phyloP scores from a whole-genome alignment of 805 yeast species.

The Candida hungchunana region DNA sequence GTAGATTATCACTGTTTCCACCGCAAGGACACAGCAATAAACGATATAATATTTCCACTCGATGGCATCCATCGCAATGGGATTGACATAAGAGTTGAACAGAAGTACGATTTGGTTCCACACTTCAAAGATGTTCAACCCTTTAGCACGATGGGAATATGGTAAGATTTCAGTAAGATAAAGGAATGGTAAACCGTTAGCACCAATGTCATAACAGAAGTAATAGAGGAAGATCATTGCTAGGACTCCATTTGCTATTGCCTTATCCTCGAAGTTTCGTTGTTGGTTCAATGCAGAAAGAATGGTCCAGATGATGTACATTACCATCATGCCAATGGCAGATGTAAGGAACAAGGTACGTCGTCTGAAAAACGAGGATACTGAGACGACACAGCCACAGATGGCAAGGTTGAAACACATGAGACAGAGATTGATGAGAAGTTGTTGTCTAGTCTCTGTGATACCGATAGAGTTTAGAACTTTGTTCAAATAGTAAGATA shows the following conservation, averaged over 20 bases:
- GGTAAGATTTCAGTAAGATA: constrained; percentile 40
- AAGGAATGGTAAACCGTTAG: constrained; percentile 41
- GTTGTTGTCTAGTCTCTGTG: constrained; percentile 37
- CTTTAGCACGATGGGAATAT: constrained; percentile 27
- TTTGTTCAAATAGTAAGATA: constrained; percentile 43
- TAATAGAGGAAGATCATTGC: constrained; percentile 46
- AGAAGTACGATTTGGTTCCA: constrained; percentile 20
- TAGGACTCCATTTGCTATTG: constrained; percentile 39
- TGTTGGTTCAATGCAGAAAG: constrained; percentile 42
- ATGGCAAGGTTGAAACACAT: constrained; percentile 40
- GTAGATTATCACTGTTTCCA: constrained; percentile 26
- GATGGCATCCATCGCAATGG: constrained; percentile 33
- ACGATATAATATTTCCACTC: constrained; percentile 34
- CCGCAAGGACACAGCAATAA: constrained; percentile 29
- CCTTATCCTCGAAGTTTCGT: constrained; percentile 34
- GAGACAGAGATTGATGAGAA: constrained; percentile 45
- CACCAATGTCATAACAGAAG: constrained; percentile 36
- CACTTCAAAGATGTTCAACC: constrained; percentile 17
- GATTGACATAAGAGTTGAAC: constrained; percentile 32
- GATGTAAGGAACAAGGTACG: constrained; percentile 33
- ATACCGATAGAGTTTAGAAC: constrained; percentile 51
- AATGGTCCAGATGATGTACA: constrained; percentile 38
- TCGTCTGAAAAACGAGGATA: constrained; percentile 30
- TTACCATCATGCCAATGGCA: constrained; percentile 30
- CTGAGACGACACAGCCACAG: constrained; percentile 14